phyloP scores from a whole-genome alignment of 305 asterid genomes.

The Ajuga reptans region DNA sequence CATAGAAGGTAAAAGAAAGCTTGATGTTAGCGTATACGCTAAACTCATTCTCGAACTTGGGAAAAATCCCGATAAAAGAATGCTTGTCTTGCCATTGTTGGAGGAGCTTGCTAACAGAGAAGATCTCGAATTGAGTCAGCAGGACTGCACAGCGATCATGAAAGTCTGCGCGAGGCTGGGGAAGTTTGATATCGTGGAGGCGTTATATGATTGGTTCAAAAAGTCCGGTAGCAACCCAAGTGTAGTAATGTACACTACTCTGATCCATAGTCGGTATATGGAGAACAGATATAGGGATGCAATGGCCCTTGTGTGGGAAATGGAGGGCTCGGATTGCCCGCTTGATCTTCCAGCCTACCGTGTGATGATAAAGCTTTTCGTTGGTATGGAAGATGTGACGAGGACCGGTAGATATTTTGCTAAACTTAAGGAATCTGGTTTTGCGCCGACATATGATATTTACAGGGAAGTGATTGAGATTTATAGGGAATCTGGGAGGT shows the following conservation, averaged over 20 bases:
- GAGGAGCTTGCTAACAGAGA: conserved; percentile 82
- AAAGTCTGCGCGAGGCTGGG: conserved; percentile 53
- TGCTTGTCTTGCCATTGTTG: conserved; percentile 41
- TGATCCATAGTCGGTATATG: conserved; percentile 58
- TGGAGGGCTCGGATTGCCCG: conserved; percentile 63
- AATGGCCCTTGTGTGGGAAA: conserved; percentile 76
- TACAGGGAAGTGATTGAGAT: conserved; percentile 47
- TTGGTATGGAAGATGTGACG: conserved; percentile 57
- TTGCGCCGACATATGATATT: conserved; percentile 57
- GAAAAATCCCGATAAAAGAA: conserved; percentile 55
- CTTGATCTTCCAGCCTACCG: conserved; percentile 85
- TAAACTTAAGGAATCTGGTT: conserved; percentile 71
- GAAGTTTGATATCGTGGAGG: conserved; percentile 73
- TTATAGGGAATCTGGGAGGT: conserved; percentile 52
- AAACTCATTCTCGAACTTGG: conserved; percentile 68
- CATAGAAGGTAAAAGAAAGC: conserved; percentile 37
- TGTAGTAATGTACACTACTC: conserved; percentile 79
- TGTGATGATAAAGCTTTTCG: conserved; percentile 71
- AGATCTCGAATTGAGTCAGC: conserved; percentile 49
- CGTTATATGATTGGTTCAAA: conserved; percentile 61
- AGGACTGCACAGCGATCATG: conserved; percentile 83
- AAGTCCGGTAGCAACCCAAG: conserved; percentile 44
- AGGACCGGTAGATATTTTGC: conserved; percentile 65
- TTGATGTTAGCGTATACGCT: conserved; percentile 59
- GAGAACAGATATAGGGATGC: conserved; percentile 63